phyloP scores from a whole-genome alignment of 345 rosid genomes.

The Populus pruinosa region DNA sequence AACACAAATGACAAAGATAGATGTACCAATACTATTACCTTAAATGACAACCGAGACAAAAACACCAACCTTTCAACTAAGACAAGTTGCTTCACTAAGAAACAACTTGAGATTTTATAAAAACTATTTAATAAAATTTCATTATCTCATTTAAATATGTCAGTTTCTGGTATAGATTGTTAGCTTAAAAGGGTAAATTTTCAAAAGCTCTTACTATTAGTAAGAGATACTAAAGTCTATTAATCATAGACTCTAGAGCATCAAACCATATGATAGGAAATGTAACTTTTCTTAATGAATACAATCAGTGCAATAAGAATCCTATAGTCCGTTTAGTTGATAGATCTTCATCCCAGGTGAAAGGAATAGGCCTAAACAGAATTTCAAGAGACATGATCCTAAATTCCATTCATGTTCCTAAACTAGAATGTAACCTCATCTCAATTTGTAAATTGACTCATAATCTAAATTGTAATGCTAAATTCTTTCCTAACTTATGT shows the following conservation, averaged over 20 bases:
- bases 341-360: not conserved
- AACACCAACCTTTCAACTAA: not conserved
- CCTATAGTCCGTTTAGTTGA: not conserved
- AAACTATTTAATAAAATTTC: not conserved
- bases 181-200: not conserved
- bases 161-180: not conserved
- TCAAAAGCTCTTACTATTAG: not conserved
- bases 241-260: not conserved
- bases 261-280: not conserved
- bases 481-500: not conserved
- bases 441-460: not conserved
- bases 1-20: not conserved
- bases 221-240: not conserved
- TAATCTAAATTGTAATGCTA: not conserved
- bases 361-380: not conserved
- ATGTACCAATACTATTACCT: not conserved
- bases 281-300: not conserved
- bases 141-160: too few species aligned
- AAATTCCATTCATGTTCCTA: not conserved
- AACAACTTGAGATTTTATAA: not conserved
- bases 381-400: not conserved
- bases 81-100: not conserved
- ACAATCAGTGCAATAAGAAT: not conserved
- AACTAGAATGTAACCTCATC: not conserved
- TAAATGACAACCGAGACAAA: not conserved